These are phyloP conservation scores for Phytopythium helicoides DNA, from an alignment of 352 stramenopile species.

Conservation along the genomic window DNA sequence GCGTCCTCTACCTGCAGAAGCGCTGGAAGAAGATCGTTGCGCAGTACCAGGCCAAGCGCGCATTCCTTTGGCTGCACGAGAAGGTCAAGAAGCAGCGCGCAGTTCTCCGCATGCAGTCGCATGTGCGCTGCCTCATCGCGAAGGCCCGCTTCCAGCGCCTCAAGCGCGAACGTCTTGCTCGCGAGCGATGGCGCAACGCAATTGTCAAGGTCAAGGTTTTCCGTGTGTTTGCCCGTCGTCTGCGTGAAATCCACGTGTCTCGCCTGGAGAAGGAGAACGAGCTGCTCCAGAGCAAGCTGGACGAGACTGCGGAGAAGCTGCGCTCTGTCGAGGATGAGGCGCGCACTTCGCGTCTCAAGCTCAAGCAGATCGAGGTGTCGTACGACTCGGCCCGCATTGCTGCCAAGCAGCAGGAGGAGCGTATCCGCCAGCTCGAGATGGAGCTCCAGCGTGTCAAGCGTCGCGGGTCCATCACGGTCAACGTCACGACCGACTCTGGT, in stretches of 20 bases:
- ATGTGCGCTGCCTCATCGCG: constrained; percentile 61
- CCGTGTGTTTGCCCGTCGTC: constrained; percentile 55
- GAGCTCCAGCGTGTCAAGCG: constrained; percentile 51
- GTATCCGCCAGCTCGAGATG: constrained; percentile 55
- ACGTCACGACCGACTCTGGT: constrained; percentile 5
- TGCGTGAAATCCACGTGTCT: constrained; percentile 67
- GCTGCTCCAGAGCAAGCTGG: constrained; percentile 34
- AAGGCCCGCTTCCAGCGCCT: constrained; percentile 61
- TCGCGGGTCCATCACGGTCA: constrained; percentile 6
- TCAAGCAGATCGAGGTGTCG: constrained; percentile 51
- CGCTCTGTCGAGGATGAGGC: constrained; percentile 41
- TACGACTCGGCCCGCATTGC: constrained; percentile 50
- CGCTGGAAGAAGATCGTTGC: constrained; percentile 79
- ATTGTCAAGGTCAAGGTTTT: constrained; percentile 61
- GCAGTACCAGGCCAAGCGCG: constrained; percentile 72
- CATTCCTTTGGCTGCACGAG: constrained; percentile 78
- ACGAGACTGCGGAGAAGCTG: constrained; percentile 39
- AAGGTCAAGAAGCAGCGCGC: constrained; percentile 62
- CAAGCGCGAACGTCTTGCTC: constrained; percentile 63
- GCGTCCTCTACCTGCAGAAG: constrained; percentile 84
- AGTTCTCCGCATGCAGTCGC: constrained; percentile 59
- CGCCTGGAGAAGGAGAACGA: constrained; percentile 71
- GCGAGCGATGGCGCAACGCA: constrained; percentile 60
- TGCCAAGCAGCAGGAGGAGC: constrained; percentile 55
- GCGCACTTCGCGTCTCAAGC: constrained; percentile 40